These are phyloP conservation scores for Blastomyces emzantsi DNA, from an alignment of 2,329 filamentous ascomycete species.

Conservation along the genomic window DNA sequence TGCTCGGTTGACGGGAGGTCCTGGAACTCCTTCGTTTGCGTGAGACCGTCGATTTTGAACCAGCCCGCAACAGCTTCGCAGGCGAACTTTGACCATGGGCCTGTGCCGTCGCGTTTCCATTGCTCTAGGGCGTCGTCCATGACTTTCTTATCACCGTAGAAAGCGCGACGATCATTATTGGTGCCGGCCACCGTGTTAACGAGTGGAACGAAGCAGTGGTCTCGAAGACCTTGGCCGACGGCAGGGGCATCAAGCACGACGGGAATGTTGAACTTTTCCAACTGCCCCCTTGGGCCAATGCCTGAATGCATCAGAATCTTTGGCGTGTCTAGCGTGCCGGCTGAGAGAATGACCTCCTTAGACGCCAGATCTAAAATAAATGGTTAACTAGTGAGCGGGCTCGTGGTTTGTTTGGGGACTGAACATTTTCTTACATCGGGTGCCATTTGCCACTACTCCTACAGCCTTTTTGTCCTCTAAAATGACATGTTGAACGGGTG, in stretches of 20 bases:
- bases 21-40: slow-evolving; percentile 41
- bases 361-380: slow-evolving; percentile 23
- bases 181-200: slow-evolving; percentile 33
- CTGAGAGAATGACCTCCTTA: slow-evolving; percentile 34
- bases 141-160: slow-evolving; percentile 37
- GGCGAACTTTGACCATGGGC: slow-evolving; percentile 27
- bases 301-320: slow-evolving; percentile 42
- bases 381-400: not conserved
- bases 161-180: slow-evolving; percentile 37
- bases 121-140: slow-evolving; percentile 42
- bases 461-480: slow-evolving; percentile 39
- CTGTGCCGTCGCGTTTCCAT: slow-evolving; percentile 39
- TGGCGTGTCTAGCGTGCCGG: slow-evolving; percentile 35
- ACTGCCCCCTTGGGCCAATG: slow-evolving; percentile 38
- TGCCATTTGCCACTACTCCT: slow-evolving; percentile 39
- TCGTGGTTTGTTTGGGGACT: not conserved
- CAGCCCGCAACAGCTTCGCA: slow-evolving; percentile 29
- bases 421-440: slow-evolving; percentile 28
- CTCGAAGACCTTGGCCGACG: slow-evolving; percentile 39
- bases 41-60: slow-evolving; percentile 37
- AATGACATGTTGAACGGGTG: slow-evolving; percentile 42
- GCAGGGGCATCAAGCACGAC: slow-evolving; percentile 34
- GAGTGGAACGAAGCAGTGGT: slow-evolving; percentile 32
- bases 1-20: slow-evolving; percentile 39
- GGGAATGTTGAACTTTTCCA: slow-evolving; percentile 35